Base-by-base conservation (phyloP, 768 basidiomycete species). In the Calocera cornea region DNA sequence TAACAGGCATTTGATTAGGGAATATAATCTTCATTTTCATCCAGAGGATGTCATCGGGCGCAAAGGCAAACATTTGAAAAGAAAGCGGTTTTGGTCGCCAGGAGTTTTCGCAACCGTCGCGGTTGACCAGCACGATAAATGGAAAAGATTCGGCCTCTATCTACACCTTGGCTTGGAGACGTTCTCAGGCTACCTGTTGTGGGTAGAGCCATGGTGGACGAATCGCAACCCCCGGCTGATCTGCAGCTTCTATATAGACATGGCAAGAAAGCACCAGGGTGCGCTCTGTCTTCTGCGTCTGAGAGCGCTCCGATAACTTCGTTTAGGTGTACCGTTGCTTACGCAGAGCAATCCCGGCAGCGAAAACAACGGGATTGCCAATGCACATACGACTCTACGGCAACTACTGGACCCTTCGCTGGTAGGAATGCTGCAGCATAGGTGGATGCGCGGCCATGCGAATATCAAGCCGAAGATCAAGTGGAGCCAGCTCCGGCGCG, bases 41-140 rank as follows among this genome's bases (percentile, higher is more conserved):
- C 40, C 19, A 19, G 40, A 41, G 19, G 40, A 41, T 10, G 40
- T 73, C 17, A 67, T 71, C 41, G 64, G 72, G n/a, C 72, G 71
- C 29, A 68, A 65, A 29, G 68, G 14, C 34, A 68, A 70, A 0
- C 74, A 67, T 5, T 41, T 81, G 24, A 72, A 72, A 14, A 72
- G 77, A 0, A 70, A 71, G 3, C 69, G 67, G 0, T 83, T 78
- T 64, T 79, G 72, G 70, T 73, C 78, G 1, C 80, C 81, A 3
- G 81, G 81, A 0, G 75, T 81, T 0, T 81, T 76, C 34, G 78
- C 82, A 63, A 33, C 80, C 0, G 71, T 73, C 67, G 65, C 73
- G 2, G 66, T 76, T 29, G 79, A 83, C 65, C 82, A 83, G 68
- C 80, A 83, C 69, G 79, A 82, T 67, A 83, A 83, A 54, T 82